Percentiles rank a stretch among this genome's conserved stretches.
Evolutionary conservation across 345 rosid genomes (phyloP).

Genomic region (Conringia planisiliqua): DNA sequence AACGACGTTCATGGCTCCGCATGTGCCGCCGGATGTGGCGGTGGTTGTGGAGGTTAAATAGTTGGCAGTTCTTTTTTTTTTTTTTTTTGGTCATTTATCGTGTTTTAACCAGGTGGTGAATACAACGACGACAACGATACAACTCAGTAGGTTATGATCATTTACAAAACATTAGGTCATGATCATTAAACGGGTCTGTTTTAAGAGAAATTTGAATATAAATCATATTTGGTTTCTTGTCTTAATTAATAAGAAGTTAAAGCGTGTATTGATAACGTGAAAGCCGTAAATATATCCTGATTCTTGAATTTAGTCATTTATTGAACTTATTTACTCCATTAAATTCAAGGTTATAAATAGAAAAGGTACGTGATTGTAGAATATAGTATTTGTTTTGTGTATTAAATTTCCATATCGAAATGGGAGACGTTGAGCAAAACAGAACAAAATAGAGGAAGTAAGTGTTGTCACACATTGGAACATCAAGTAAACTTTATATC

Average conservation of each 20-base stretch:
- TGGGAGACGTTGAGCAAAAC: not conserved
- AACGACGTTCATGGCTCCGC: conserved; percentile 29
- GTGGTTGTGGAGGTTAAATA: conserved; percentile 46
- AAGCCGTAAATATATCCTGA: not conserved
- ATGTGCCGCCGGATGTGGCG: conserved; percentile 48
- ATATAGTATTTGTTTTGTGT: not conserved
- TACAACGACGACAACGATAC: not conserved
- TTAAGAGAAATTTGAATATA: not conserved
- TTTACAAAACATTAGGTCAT: not conserved
- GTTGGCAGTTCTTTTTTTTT: not conserved
- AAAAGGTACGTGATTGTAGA: not conserved
- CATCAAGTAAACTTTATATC: not conserved
- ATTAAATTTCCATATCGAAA: not conserved
- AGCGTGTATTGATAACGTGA: not conserved
- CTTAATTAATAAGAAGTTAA: not conserved
- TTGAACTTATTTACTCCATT: not conserved
- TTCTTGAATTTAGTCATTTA: not conserved
- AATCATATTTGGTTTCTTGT: not conserved
- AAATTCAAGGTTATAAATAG: not conserved
- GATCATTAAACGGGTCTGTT: not conserved
- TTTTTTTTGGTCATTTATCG: not conserved
- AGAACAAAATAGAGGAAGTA: conserved; percentile 1
- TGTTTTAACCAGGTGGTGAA: not conserved
- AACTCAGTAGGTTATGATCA: not conserved
- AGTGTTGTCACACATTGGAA: not conserved